Evolutionary conservation across 2,329 filamentous ascomycete species (phyloP).

Genomic region (Colletotrichum sp.): DNA sequence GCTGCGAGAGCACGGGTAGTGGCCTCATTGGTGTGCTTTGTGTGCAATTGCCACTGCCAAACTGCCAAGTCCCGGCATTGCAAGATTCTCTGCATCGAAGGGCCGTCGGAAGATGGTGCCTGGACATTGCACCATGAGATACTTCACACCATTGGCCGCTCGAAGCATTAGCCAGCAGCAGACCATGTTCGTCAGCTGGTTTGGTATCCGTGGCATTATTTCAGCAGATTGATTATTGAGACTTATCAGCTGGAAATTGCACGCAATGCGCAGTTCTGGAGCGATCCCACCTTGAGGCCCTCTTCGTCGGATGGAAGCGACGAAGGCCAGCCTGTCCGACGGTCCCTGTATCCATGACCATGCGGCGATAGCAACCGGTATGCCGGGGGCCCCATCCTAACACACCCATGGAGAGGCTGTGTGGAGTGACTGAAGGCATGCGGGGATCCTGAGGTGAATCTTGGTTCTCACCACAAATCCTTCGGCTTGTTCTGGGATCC

Average conservation of each 20-base stretch:
- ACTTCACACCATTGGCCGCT: not conserved
- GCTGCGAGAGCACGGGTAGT: not conserved
- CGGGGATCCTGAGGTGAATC: not conserved
- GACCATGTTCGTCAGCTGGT: not conserved
- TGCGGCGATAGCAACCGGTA: constrained; percentile 4
- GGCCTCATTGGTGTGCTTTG: not conserved
- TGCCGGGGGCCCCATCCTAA: not conserved
- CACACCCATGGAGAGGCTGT: not conserved
- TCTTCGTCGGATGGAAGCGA: not conserved
- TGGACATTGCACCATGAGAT: not conserved
- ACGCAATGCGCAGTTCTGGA: not conserved
- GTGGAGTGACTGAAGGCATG: not conserved
- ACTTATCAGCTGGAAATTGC: not conserved
- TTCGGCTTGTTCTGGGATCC: not conserved
- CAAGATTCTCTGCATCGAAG: not conserved
- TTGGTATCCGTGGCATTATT: not conserved
- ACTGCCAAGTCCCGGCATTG: not conserved
- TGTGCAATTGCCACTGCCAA: not conserved
- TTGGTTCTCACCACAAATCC: not conserved
- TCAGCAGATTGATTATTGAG: not conserved
- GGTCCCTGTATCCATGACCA: not conserved
- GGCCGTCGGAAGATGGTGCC: not conserved
- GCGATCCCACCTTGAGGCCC: not conserved
- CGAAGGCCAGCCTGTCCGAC: constrained; percentile 16
- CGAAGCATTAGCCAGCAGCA: not conserved